Evolutionary conservation across 2,329 filamentous ascomycete species (phyloP), one percentile per base, ranked within the genome.

Genomic region (Colletotrichum euphorbiae): DNA sequence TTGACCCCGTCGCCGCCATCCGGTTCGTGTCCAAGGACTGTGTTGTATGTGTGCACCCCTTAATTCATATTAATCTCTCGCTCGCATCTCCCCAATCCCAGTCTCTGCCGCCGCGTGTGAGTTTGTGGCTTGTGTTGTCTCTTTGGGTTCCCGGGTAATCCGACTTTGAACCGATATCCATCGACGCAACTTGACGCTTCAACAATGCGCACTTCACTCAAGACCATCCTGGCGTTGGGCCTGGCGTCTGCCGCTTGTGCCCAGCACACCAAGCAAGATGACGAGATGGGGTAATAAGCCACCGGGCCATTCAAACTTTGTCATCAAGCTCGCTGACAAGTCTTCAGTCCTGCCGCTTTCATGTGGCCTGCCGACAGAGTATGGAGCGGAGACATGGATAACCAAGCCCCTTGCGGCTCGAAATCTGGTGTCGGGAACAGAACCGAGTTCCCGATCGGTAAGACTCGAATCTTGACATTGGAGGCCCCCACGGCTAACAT

Each of bases 341-440:
- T 19, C 6, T 54, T 3, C 17, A 46, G 85, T 13, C 85, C 85
- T 9, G 84, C 84, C 24, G 83, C 81, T 8, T 85, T 88, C 73
- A 76, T 87, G 73, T 88, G 86, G 85, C 86, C 85, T 3, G 74
- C 78, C 11, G 84, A 87, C 73, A 80, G 85, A 38, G 75, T 76
- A 52, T 89, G 85, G 85, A 78, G 78, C 48, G 82, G 79, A 36
- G 77, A 78, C 21, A 75, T 80, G 50, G 85, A 88, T 72, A 87
- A 87, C 72, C 82, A 74, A 12, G 78, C 81, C 2, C 86, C 86
- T 0, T 88, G 86, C 72, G 86, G 86, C 60, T 85, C 84, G 33
- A 74, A 74, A 19, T 76, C 77, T 24, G 78, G 80, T 2, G 78
- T 81, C 11, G 75, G 73, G 2, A 83, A 84, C 62, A 77, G 86